Evolutionary conservation across 2,329 filamentous ascomycete genomes (phyloP), one percentile per base, ranked within the genome.

Genomic region (Bipolaris victoriae): DNA sequence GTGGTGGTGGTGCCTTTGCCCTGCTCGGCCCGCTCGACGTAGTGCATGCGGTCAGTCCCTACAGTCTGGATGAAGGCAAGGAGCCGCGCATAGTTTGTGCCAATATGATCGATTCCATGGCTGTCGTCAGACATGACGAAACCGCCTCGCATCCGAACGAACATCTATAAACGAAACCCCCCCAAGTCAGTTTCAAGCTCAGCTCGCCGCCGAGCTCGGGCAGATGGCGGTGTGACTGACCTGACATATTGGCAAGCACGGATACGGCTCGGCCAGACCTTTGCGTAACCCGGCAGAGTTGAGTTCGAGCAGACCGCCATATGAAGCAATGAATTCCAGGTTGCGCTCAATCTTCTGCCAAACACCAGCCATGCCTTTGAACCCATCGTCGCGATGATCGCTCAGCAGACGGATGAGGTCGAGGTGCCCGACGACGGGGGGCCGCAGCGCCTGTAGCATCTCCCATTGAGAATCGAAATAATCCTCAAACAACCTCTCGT

Each of bases 81-180:
- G 5, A 90, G 86, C 39, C 84, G 85, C 44, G 75, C 72, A 78
- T 95, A 98, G 73, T 96, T 94, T 49, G 91, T 88, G n/a, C 88
- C 92, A 5, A 99, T 84, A 73, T 99, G 94, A 2, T 85, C 89
- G 57, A 92, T 84, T 37, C 91, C 91, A 79, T 99, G 95, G 75
- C 92, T 97, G 77, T 99, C 95, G 75, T 99, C 95, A 6, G 91
- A 97, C 67, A 99, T 83, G 51, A 92, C 96, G 77, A 98, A 96
- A 58, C 85, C 86, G 22, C 95, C 93, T 22, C 88, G 88, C 68
- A 91, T 82, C 7, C 77, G 78, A 52, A 92, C 71, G 80, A 92
- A 96, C 73, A 86, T 86, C 89, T 90, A 60, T 11, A 46, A 35
- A 20, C 22, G 20, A 41, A 41, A 16, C 16, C 16, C 39, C 46